These are phyloP conservation scores for Euptelea pleiosperma DNA, from an alignment of 164 flowering plant genomes.

Conservation along the genomic window DNA sequence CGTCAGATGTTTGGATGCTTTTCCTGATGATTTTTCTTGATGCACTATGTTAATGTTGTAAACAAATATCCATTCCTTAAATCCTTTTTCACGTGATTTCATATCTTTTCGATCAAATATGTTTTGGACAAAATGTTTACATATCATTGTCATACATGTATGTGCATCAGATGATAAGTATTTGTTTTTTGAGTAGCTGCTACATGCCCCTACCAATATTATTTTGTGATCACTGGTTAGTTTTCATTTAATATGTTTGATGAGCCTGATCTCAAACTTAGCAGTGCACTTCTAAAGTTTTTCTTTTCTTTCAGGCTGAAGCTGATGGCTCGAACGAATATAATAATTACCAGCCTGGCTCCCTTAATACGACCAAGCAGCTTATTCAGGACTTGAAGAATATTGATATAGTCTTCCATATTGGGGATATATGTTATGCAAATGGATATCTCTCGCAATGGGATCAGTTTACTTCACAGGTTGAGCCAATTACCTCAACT, in stretches of 20 bases:
- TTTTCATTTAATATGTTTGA: not conserved
- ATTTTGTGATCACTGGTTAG: no score
- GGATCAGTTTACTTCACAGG: conserved; percentile 49
- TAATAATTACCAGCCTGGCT: conserved; percentile 33
- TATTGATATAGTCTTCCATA: conserved; percentile 41
- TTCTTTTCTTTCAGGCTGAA: conserved; percentile 26
- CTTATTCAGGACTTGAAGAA: conserved; percentile 33
- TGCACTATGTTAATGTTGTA: no score
- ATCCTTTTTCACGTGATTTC: no score
- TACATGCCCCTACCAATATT: no score
- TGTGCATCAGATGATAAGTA: no score
- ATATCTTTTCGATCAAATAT: no score
- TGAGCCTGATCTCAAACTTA: not conserved
- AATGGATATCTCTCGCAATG: conserved; percentile 51
- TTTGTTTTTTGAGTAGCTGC: no score
- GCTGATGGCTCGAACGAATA: conserved; percentile 42
- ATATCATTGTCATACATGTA: no score
- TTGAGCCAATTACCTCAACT: conserved; percentile 47
- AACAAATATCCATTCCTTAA: no score
- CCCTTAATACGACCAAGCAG: conserved; percentile 38
- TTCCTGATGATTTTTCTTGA: no score
- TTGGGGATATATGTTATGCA: conserved; percentile 46
- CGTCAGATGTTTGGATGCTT: no score
- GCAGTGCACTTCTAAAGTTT: not conserved
- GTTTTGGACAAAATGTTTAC: no score